Base-by-base conservation (phyloP, 2,329 filamentous ascomycete species). In the Hymenoscyphus occultus region DNA sequence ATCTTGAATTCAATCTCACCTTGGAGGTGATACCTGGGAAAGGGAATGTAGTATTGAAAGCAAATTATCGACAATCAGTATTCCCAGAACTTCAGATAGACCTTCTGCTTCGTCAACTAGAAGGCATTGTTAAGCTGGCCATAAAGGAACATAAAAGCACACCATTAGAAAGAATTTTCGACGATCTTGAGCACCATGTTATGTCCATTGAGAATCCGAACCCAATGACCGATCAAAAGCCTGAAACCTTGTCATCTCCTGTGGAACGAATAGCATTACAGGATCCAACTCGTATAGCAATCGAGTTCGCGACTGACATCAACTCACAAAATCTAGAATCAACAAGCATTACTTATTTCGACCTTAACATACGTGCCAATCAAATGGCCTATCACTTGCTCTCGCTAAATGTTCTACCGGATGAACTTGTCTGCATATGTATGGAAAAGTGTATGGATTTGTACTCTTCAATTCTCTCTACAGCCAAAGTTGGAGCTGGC, bases 371-470 rank as follows among this genome's bases (percentile, higher is more conserved):
- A 1, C 78, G 77, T 54, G 86, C 90, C 0, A 93, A 93, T 71
- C 78, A 78, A 40, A 76, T 94, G 62, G 90, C 88, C 1, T 78
- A 82, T 64, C 74, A 81, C 65, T 76, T 96, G 0, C 71, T 79
- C 9, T 71, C 78, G 2, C 73, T 77, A 1, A 82, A 83, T 0
- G 78, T 83, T 0, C 67, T 75, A 0, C 76, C 81, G 1, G 84
- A 87, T 7, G 80, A 86, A 16, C 78, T 91, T 10, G 80, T 96
- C n/a, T 88, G 87, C 40, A 84, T 96, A 56, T 81, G 89, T 57
- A 88, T 96, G 84, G 85, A 93, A 28, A 96, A 95, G 74, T 93
- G 89, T 0, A 75, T 86, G 0, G 76, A 86, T 32, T 78, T 96
- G 0, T 96, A 96, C 72, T 81, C 88, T 35, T 83, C 87, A 0